phyloP scores from a whole-genome alignment of 768 basidiomycete genomes.

The Hortiboletus flavorubellus region DNA sequence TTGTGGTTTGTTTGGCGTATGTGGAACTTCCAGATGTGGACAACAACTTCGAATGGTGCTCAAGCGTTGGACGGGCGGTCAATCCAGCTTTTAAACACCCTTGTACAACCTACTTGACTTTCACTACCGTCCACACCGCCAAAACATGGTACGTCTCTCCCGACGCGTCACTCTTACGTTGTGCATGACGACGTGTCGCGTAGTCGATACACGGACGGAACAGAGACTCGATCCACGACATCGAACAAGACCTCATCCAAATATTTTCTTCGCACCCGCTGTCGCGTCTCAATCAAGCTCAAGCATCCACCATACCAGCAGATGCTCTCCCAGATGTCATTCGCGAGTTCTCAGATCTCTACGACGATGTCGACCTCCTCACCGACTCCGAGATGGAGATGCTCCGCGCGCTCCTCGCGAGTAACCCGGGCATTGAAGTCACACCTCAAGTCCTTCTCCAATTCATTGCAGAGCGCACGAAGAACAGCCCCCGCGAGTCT shows the following conservation, averaged over 20 bases:
- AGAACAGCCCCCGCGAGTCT: constrained; percentile 31
- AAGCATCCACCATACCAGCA: constrained; percentile 66
- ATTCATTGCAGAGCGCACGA: constrained; percentile 62
- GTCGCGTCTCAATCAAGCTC: constrained; percentile 53
- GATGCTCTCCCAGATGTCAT: constrained; percentile 70
- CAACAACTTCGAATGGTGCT: not conserved
- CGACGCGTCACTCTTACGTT: constrained; percentile 7
- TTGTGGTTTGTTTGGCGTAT: constrained; percentile 22
- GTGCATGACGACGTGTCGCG: not conserved
- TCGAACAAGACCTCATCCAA: constrained; percentile 63
- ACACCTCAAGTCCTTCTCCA: constrained; percentile 63
- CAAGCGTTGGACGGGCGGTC: constrained; percentile 5
- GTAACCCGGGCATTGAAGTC: constrained; percentile 62
- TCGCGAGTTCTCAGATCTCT: constrained; percentile 55
- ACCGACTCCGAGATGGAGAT: constrained; percentile 56
- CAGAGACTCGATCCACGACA: constrained; percentile 67
- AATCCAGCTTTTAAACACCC: constrained; percentile 2
- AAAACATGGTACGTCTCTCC: constrained; percentile 23
- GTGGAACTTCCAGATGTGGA: constrained; percentile 13
- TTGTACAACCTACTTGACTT: constrained; percentile 5
- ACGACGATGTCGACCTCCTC: constrained; percentile 62
- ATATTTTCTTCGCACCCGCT: constrained; percentile 67
- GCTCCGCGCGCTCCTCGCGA: constrained; percentile 54
- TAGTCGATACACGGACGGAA: constrained; percentile 50
- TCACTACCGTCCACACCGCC: constrained; percentile 2